phyloP scores from a whole-genome alignment of 208 protist genomes.

The Trypanosoma melophagium region DNA sequence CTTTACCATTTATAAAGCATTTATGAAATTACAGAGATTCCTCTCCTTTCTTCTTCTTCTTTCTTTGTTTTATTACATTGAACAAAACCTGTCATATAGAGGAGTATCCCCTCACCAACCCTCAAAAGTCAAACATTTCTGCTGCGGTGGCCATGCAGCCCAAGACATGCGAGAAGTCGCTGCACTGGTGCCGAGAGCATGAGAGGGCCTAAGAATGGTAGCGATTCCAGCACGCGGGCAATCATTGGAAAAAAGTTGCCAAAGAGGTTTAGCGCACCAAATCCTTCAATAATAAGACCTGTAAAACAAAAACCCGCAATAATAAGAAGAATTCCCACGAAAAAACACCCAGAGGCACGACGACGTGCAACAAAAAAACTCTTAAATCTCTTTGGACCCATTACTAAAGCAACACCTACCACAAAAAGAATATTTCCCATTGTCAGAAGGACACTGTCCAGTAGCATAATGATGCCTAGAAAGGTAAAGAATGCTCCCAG shows the following conservation, averaged over 20 bases:
- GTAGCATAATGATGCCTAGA: slow-evolving; percentile 76
- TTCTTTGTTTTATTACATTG: no score
- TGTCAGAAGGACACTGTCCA: slow-evolving; percentile 84
- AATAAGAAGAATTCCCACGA: slow-evolving; percentile 83
- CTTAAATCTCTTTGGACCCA: slow-evolving; percentile 71
- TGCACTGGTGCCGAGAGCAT: slow-evolving; percentile 71
- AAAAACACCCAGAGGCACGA: slow-evolving; percentile 84
- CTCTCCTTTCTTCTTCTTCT: no score
- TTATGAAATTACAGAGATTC: no score
- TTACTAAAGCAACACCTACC: slow-evolving; percentile 78
- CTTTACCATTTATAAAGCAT: no score
- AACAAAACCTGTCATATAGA: background rate
- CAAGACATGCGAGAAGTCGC: slow-evolving; percentile 36
- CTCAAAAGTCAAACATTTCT: slow-evolving; percentile 64
- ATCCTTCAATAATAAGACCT: slow-evolving; percentile 80
- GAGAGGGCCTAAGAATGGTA: slow-evolving; percentile 76
- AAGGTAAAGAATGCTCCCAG: slow-evolving; percentile 82
- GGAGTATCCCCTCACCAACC: background rate
- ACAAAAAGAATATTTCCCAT: slow-evolving; percentile 92
- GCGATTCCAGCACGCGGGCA: slow-evolving; percentile 82
- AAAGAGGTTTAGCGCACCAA: slow-evolving; percentile 89
- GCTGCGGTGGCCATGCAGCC: slow-evolving; percentile 38
- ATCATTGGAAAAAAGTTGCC: slow-evolving; percentile 91
- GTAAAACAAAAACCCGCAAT: slow-evolving; percentile 77
- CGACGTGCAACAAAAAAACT: slow-evolving; percentile 79